Percentiles rank a stretch among this genome's conserved stretches.
Evolutionary conservation across 192 early-diverging fungal genomes (phyloP).

Genomic region (Gigaspora rosea): DNA sequence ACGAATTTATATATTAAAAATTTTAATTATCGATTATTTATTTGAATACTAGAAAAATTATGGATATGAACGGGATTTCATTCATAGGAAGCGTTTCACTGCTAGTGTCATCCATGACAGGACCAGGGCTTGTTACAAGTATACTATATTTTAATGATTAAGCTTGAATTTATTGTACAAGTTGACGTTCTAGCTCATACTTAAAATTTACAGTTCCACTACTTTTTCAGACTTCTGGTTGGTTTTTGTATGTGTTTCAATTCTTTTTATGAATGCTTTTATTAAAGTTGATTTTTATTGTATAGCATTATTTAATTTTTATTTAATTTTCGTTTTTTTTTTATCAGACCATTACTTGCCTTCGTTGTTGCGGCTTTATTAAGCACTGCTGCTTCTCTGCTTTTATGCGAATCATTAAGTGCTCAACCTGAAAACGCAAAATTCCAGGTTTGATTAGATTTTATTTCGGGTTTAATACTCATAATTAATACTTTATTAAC

Average conservation of each 20-base stretch:
- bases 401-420: constrained; percentile 70
- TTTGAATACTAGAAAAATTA: neutral
- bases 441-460: constrained; percentile 57
- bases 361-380: constrained; percentile 62
- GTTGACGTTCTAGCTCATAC: constrained; percentile 29
- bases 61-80: constrained; percentile 31
- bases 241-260: constrained; percentile 43
- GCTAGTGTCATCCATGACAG: constrained; percentile 48
- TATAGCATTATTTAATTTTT: neutral
- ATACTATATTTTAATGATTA: neutral
- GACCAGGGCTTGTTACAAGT: constrained; percentile 45
- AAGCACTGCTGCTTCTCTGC: constrained; percentile 63
- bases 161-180: neutral
- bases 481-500: neutral
- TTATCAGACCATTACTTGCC: constrained; percentile 52
- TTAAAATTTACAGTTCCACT: constrained; percentile 48
- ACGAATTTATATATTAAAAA: too few relatives aligned
- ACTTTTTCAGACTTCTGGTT: constrained; percentile 60
- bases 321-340: neutral
- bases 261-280: neutral
- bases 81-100: constrained; percentile 47
- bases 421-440: constrained; percentile 69
- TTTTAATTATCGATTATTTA: too few relatives aligned
- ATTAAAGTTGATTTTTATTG: neutral
- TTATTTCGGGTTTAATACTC: neutral